Evolutionary conservation across 1,139 yeast species (phyloP).

Genomic region (Suhomyces bokatorum): DNA sequence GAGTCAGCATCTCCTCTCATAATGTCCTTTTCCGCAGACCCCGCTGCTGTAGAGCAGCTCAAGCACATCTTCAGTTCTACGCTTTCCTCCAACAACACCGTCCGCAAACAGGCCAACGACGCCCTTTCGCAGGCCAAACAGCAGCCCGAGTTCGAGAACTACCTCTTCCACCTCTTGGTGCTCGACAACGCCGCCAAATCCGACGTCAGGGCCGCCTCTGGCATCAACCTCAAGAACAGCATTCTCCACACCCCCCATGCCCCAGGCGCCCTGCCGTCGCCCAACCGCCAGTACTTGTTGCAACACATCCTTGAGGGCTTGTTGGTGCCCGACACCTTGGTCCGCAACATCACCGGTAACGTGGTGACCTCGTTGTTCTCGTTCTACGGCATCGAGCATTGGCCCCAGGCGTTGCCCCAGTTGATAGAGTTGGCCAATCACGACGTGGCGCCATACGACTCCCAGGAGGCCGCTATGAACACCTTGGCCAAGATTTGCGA

Average conservation of each 20-base stretch:
- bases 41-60: slow-evolving; percentile 60
- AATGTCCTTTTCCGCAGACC: slow-evolving; percentile 60
- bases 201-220: slow-evolving; percentile 85
- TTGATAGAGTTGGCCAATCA: slow-evolving; percentile 55
- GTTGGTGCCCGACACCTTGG: slow-evolving; percentile 55
- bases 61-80: slow-evolving; percentile 65
- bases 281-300: slow-evolving; percentile 55
- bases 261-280: slow-evolving; percentile 18
- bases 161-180: slow-evolving; percentile 68
- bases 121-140: slow-evolving; percentile 66
- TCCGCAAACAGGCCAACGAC: slow-evolving; percentile 61
- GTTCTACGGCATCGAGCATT: slow-evolving; percentile 64
- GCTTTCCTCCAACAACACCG: slow-evolving; percentile 55
- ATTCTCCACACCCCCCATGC: slow-evolving; percentile 38
- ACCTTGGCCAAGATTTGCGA: slow-evolving; percentile 60
- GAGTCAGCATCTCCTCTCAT: too few species aligned
- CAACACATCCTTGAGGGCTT: slow-evolving; percentile 70
- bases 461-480: slow-evolving; percentile 70
- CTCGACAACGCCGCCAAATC: slow-evolving; percentile 46
- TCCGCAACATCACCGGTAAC: slow-evolving; percentile 86
- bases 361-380: slow-evolving; percentile 82
- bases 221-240: slow-evolving; percentile 77
- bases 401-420: slow-evolving; percentile 76
- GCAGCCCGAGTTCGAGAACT: slow-evolving; percentile 78
- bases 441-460: slow-evolving; percentile 28